These are phyloP conservation scores for Crotalaria pallida DNA, from an alignment of 306 rosid genomes.

Conservation along the genomic window DNA sequence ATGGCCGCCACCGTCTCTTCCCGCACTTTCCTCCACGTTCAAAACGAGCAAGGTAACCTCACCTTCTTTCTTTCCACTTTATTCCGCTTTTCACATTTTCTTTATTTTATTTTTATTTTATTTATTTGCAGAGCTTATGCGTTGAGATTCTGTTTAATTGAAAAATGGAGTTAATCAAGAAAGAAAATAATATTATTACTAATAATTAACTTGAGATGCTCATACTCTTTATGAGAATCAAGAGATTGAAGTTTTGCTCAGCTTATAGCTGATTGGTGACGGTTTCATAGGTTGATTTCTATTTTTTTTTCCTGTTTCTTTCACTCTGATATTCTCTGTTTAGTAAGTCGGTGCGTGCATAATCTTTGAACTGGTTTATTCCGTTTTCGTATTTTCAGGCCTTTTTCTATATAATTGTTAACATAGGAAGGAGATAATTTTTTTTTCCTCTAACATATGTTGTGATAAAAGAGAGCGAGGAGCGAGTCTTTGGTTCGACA, in stretches of 20 bases:
- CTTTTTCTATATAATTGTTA: neutral
- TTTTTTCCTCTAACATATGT: too few species aligned
- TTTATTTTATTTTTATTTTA: too few species aligned
- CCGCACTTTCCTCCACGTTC: slow-evolving; percentile 37
- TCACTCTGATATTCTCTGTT: neutral
- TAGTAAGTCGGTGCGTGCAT: neutral
- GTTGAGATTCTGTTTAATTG: neutral
- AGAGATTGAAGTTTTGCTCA: neutral
- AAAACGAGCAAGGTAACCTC: slow-evolving; percentile 33
- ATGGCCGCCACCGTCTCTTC: slow-evolving; percentile 31
- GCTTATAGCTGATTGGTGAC: neutral
- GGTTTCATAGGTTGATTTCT: neutral
- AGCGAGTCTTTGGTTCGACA: too few species aligned
- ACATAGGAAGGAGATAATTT: neutral
- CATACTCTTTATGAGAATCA: neutral
- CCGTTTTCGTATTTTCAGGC: neutral
- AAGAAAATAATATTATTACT: too few species aligned
- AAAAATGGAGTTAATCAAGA: neutral
- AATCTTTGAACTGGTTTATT: neutral
- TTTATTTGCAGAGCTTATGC: too few species aligned
- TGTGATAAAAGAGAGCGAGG: too few species aligned
- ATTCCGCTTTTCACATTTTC: neutral
- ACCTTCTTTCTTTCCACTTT: neutral
- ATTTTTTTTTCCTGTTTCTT: neutral
- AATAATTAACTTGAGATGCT: neutral